Evolutionary conservation across 129 eudicot species (phyloP).

Genomic region (Helianthus annuus): HanXRQr2.0-SUNRISE NC_035446.2:119101391-119101890

Average conservation of each 20-base stretch:
- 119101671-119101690: constrained; percentile 74
- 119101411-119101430: too few relatives aligned
- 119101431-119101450: too few relatives aligned
- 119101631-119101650: constrained; percentile 74
- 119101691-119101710: constrained; percentile 44
- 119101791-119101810: constrained; percentile 34
- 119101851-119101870: too few relatives aligned
- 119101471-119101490: too few relatives aligned
- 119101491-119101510: too few relatives aligned
- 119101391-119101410: too few relatives aligned
- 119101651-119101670: constrained; percentile 75
- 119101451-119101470: too few relatives aligned
- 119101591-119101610: constrained; percentile 50
- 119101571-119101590: constrained; percentile 53
- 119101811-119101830: constrained; percentile 35
- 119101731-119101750: too few relatives aligned
- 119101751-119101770: constrained; percentile 57
- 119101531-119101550: background rate
- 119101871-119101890: too few relatives aligned
- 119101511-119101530: too few relatives aligned
- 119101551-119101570: constrained; percentile 39
- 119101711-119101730: constrained; percentile 15
- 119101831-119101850: too few relatives aligned
- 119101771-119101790: constrained; percentile 72
- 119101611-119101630: constrained; percentile 44